Evolutionary conservation across 495 filamentous ascomycete species (phyloP).

Genomic region (Lepidopterella palustris): DNA sequence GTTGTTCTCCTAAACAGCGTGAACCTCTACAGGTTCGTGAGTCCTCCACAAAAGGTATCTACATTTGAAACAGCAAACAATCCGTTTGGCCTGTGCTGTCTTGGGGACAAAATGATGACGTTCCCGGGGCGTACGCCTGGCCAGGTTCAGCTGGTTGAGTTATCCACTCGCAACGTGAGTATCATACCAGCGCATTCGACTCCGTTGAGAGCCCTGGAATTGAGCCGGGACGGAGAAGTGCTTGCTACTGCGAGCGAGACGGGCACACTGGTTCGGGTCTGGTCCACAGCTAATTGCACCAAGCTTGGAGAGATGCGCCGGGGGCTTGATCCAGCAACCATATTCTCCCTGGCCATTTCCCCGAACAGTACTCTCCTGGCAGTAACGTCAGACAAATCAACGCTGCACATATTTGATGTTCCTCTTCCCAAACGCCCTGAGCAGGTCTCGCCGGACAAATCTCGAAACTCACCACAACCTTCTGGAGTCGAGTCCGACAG

Average conservation of each 20-base stretch:
- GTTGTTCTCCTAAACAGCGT: conserved; percentile 77
- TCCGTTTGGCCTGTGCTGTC: conserved; percentile 68
- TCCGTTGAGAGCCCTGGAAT: conserved; percentile 66
- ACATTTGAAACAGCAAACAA: conserved; percentile 87
- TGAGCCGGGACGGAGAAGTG: conserved; percentile 74
- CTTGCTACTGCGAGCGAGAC: conserved; percentile 88
- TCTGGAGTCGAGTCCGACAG: conserved; percentile 6
- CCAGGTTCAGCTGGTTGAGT: conserved; percentile 86
- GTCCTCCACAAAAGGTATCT: conserved; percentile 62
- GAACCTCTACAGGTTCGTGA: conserved; percentile 73
- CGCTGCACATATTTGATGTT: conserved; percentile 85
- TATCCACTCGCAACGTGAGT: conserved; percentile 75
- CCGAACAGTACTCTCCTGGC: conserved; percentile 72
- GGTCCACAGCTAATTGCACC: conserved; percentile 67
- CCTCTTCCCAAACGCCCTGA: conserved; percentile 29
- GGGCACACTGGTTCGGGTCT: conserved; percentile 84
- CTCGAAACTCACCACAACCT: neutral
- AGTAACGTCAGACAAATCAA: conserved; percentile 95
- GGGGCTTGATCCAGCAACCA: conserved; percentile 78
- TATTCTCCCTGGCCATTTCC: conserved; percentile 82
- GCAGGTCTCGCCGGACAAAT: neutral
- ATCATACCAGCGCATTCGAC: conserved; percentile 90
- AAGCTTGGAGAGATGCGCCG: conserved; percentile 77
- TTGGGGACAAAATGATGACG: conserved; percentile 63
- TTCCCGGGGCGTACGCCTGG: conserved; percentile 82